Evolutionary conservation across 352 stramenopile species (phyloP), one percentile per base, ranked within the genome.

Genomic region (Pythium oligandrum): DNA sequence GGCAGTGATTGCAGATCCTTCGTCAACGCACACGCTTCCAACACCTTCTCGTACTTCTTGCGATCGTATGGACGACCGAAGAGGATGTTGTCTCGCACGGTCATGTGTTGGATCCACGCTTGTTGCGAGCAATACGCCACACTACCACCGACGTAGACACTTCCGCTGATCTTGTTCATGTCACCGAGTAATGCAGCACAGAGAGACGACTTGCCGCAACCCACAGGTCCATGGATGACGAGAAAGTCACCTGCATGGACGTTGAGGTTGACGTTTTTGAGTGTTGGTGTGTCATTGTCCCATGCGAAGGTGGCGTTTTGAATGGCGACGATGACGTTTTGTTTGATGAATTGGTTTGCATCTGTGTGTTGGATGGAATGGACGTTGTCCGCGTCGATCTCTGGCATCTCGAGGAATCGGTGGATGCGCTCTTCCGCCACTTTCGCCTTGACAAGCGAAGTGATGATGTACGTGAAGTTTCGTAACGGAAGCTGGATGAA

Each of bases 171-270:
- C 34, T 67, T 70, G 57, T 86, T 68, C 71, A 97, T 96, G 45
- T 98, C 95, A 8, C 93, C 93, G 3, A 98, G 56, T 49, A 98
- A 71, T 4, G 87, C 83, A 4, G 76, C 85, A 11, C 97, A 73
- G 2, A 98, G 73, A 2, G 85, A 96, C 7, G 75, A 95, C 63
- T 98, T 98, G 26, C 94, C 93, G 52, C 60, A 78, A 1, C 93
- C 95, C 4, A 98, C 90, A 30, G 68, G 55, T 5, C 96, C 96
- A 35, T 98, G 78, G 3, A 98, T 60, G 1, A 85, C 86, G 5
- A 96, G 72, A 4, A 98, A 70, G 42, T 83, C 77, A 17, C 92
- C 91, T 0, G 55, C 35, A 38, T 76, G 38, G 55, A 97, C 81
- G 2, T 67, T 42, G 7, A 87, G 72, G n/a, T 68, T 83, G 31